phyloP scores from a whole-genome alignment of 169 alveolate species.

The Eimeria zaria region DNA sequence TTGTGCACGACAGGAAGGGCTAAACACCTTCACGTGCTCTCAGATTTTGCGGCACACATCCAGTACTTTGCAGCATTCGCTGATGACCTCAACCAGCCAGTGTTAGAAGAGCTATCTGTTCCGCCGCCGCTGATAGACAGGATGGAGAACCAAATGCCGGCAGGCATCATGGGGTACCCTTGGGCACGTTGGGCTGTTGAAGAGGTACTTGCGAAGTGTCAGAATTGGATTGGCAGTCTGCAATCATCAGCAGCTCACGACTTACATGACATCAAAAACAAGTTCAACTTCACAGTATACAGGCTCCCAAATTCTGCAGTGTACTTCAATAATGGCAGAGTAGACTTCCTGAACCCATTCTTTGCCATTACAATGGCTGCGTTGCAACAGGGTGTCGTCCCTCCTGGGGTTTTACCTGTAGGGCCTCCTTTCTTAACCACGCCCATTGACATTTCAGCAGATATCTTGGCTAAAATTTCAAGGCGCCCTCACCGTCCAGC shows the following conservation, averaged over 20 bases:
- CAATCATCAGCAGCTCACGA: neutral
- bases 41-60: conserved; percentile 87
- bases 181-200: conserved; percentile 90
- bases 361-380: conserved; percentile 84
- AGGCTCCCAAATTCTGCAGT: conserved; percentile 87
- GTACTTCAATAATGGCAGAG: conserved; percentile 86
- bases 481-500: conserved; percentile 3
- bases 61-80: conserved; percentile 85
- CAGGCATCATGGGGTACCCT: conserved; percentile 87
- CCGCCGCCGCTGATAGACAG: conserved; percentile 68
- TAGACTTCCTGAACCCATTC: conserved; percentile 83
- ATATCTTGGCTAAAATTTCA: conserved; percentile 45
- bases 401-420: conserved; percentile 84
- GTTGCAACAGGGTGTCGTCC: conserved; percentile 85
- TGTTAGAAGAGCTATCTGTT: conserved; percentile 61
- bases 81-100: conserved; percentile 68
- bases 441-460: conserved; percentile 73
- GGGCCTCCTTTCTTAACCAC: conserved; percentile 78
- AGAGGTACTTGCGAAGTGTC: conserved; percentile 77
- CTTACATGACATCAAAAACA: conserved; percentile 18
- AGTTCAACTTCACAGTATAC: conserved; percentile 84
- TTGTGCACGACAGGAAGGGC: conserved; percentile 84
- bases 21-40: conserved; percentile 87
- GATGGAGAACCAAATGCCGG: conserved; percentile 87
- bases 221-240: neutral